Evolutionary conservation across 23 red algal species (phyloP), one percentile per base, ranked within the genome.

Genomic region (Chondrus crispus): DNA sequence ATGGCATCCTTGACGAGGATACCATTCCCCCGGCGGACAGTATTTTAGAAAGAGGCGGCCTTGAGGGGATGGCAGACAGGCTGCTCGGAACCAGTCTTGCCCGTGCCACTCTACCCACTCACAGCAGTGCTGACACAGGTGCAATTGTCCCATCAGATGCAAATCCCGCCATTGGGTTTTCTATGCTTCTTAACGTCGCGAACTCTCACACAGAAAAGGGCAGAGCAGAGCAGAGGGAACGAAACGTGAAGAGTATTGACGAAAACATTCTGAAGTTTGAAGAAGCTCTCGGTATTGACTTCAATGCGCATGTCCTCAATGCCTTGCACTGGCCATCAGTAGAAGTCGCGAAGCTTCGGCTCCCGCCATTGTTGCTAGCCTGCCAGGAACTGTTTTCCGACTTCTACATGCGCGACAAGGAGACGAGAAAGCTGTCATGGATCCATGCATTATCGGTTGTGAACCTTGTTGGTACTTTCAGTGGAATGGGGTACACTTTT

Each of bases 341-440:
- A 73, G 54, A 84, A 46, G 74, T 33, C 19, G 73, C 47, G 2
- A 41, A 92, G 33, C 69, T 92, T 40, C 48, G 43, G 22, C 48
- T 92, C 12, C 90, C 90, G 18, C 16, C 35, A 10, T 66, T 66
- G 5, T 50, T 98, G 16, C 68, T 41, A 14, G 62, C 46, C 19
- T 94, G 82, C 41, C 81, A 91, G 33, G 24, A 74, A 77, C 38
- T 83, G 81, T 98, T 94, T 87, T 50, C 87, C 19, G 37, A 77
- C 16, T 94, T 98, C 39, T 94, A 98, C 62, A 74, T 87, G 83
- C 63, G 72, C 4, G 49, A 92, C 88, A 82, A 84, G 32, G 81
- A 91, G 72, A 53, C 82, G 16, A 80, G 84, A 46, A 79, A 78
- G 52, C 55, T 98, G 28, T 72, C 74, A 16, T 98, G 95, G 95